Base-by-base conservation (phyloP, 805 yeast genomes). In the Kregervanrija delftensis region DNA sequence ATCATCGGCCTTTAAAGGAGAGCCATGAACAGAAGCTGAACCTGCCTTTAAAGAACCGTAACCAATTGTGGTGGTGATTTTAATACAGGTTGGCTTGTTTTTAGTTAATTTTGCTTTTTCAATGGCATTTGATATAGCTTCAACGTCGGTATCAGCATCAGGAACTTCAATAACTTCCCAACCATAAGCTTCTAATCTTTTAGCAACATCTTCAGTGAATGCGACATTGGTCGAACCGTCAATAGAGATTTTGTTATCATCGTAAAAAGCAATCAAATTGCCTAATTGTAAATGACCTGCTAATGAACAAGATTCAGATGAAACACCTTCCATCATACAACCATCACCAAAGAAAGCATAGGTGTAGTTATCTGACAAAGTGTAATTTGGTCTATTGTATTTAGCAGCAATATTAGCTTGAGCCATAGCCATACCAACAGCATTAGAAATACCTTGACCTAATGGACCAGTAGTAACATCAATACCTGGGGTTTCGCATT, bases 391-490 rank as follows among this genome's bases (percentile, higher is more conserved):
- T 75, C 86, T 87, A 83, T 90, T 89, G 79, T 82, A 91, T 55
- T 83, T 82, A 54, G 96, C 96, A 57, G 95, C 96, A 49, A 86
- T 71, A 69, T 88, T 90, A 55, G 82, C 80, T 72, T 88, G 95
- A 49, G 96, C 99, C 61, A 91, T 78, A 46, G 99, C 98, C 55
- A 91, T 65, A 73, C 99, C 99, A 59, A 91, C 95, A 45, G 97
- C 97, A 66, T 88, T 90, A 59, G 84, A 76, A 59, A 91, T 78
- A 83, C 99, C 99, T 73, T 91, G 99, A 66, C 99, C 99, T 60
- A 91, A 79, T 47, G 99, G 98, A 68, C 99, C 99, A 50, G 98
- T 91, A 67, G 98, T 89, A 60, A 90, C 96, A 67, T 91, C 99
- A 49, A 89, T 80, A 66, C 98, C 98, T 43, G 93, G 89, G 49